A percentile compares a stretch with the other conserved stretches of the same genome.
These are phyloP conservation scores for Cladosporium cucumerinum DNA, from an alignment of 2,329 filamentous ascomycete species.

Conservation along the genomic window DNA sequence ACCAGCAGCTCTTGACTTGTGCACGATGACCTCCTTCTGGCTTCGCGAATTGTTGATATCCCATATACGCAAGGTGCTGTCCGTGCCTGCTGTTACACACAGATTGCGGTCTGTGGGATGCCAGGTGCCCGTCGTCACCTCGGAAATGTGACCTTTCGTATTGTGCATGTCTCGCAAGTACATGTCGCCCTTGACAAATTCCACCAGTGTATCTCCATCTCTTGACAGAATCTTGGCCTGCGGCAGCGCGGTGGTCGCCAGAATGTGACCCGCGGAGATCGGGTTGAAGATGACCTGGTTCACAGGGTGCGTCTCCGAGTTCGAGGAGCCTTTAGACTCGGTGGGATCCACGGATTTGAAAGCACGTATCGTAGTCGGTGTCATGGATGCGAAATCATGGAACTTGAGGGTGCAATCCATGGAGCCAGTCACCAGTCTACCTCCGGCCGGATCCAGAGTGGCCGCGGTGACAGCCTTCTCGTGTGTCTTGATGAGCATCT, in stretches of 20 bases:
- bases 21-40: slow-evolving; percentile 91
- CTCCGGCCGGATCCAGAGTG: slow-evolving; percentile 79
- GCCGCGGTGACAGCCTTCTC: slow-evolving; percentile 80
- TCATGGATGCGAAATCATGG: slow-evolving; percentile 94
- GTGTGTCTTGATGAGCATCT: slow-evolving; percentile 89
- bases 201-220: slow-evolving; percentile 79
- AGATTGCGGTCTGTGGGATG: slow-evolving; percentile 80
- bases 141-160: slow-evolving; percentile 93
- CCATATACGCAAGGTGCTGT: slow-evolving; percentile 96
- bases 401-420: slow-evolving; percentile 88
- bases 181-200: slow-evolving; percentile 98
- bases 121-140: slow-evolving; percentile 87
- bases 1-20: slow-evolving; percentile 87
- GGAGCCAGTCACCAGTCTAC: slow-evolving; percentile 82
- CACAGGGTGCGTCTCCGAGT: slow-evolving; percentile 80
- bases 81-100: slow-evolving; percentile 86
- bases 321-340: slow-evolving; percentile 67
- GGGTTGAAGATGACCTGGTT: slow-evolving; percentile 86
- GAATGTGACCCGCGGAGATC: slow-evolving; percentile 71
- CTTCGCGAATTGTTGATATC: slow-evolving; percentile 86
- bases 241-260: slow-evolving; percentile 83
- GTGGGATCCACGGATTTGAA: slow-evolving; percentile 92
- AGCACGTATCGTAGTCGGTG: slow-evolving; percentile 85
- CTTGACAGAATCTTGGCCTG: slow-evolving; percentile 86
- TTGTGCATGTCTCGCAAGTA: slow-evolving; percentile 96